Conservation (phyloP, 1,284 basidiomycete genomes). For the Bjerkandera adusta region DNA sequence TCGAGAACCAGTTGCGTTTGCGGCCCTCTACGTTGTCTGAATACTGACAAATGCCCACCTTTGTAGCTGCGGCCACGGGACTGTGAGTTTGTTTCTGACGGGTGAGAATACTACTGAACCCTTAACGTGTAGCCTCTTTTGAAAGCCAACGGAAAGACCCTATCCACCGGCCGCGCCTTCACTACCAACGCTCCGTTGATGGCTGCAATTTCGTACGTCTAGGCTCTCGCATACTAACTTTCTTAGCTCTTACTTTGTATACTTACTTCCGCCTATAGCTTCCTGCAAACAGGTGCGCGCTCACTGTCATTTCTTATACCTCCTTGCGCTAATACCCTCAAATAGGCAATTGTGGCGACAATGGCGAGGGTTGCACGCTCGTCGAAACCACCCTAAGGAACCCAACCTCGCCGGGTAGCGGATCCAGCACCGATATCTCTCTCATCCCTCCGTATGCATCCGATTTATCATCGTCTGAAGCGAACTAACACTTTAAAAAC, state of each 20-base stretch:
- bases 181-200: neutral
- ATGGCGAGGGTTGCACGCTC: conserved; percentile 42
- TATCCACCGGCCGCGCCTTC: neutral
- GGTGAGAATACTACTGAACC: neutral
- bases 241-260: neutral
- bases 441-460: conserved; percentile 40
- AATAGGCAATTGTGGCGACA: conserved; percentile 33
- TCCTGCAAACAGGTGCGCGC: conserved; percentile 2
- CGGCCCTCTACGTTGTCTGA: neutral
- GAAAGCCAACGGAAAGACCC: neutral
- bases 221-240: too few species aligned
- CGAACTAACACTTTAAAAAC: neutral
- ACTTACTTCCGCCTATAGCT: neutral
- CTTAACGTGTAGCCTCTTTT: neutral
- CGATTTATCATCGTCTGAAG: neutral
- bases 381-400: conserved; percentile 44
- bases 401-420: conserved; percentile 36
- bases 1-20: neutral
- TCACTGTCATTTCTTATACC: too few species aligned
- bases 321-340: neutral
- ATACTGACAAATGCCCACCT: neutral
- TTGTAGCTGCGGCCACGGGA: neutral
- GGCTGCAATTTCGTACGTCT: conserved; percentile 2
- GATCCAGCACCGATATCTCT: conserved; percentile 42
- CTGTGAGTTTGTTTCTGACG: neutral